Conservation (phyloP, 1,284 basidiomycete genomes). For the Malassezia caprae region DNA sequence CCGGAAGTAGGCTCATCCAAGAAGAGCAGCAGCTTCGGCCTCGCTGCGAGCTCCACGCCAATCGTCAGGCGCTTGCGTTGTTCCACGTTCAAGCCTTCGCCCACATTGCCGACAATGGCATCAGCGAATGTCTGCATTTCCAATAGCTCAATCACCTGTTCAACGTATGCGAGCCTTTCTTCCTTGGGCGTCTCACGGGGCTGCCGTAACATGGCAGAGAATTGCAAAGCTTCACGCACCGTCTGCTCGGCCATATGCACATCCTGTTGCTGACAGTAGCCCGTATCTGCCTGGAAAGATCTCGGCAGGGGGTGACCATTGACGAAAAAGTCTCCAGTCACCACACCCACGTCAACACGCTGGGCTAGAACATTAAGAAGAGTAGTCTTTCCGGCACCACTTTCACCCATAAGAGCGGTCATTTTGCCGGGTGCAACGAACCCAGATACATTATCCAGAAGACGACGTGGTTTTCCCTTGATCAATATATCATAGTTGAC, state of each 20-base stretch:
- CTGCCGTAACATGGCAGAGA: slow-evolving; percentile 33
- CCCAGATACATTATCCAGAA: slow-evolving; percentile 50
- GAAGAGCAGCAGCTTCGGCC: slow-evolving; percentile 38
- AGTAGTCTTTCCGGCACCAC: slow-evolving; percentile 41
- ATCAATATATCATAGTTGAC: slow-evolving; percentile 32
- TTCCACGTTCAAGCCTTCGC: slow-evolving; percentile 32
- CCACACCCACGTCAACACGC: slow-evolving; percentile 26
- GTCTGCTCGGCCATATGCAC: slow-evolving; percentile 27
- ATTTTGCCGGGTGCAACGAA: slow-evolving; percentile 33
- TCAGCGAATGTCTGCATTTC: slow-evolving; percentile 37
- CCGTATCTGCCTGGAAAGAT: slow-evolving; percentile 33
- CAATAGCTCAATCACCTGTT: slow-evolving; percentile 29
- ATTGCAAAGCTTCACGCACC: slow-evolving; percentile 37
- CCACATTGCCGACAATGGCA: slow-evolving; percentile 29
- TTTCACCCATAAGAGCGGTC: slow-evolving; percentile 39
- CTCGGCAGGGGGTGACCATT: slow-evolving; percentile 22
- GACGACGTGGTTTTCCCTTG: slow-evolving; percentile 28
- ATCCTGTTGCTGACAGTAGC: slow-evolving; percentile 39
- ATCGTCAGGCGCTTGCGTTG: slow-evolving; percentile 39
- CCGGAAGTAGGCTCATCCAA: slow-evolving; percentile 43
- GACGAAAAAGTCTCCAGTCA: slow-evolving; percentile 25
- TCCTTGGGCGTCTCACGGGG: slow-evolving; percentile 23
- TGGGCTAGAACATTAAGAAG: slow-evolving; percentile 36
- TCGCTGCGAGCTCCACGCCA: slow-evolving; percentile 37
- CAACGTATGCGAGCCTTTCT: slow-evolving; percentile 34